phyloP scores from a whole-genome alignment of 805 yeast species.

The Saccharomycopsis schoenii region DNA sequence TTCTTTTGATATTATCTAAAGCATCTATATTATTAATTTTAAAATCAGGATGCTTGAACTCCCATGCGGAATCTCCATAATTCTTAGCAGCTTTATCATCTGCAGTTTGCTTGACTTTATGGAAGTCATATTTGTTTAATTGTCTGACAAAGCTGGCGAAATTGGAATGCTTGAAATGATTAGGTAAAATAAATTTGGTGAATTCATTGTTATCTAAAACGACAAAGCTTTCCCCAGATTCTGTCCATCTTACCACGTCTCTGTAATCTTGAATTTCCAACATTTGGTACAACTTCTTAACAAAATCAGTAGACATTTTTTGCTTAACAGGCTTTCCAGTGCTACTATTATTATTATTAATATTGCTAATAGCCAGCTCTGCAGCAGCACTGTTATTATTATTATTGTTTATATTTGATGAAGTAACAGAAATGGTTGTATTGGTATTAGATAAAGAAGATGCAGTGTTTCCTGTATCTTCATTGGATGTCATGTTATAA shows the following conservation, averaged over 20 bases:
- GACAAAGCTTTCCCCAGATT: constrained; percentile 75
- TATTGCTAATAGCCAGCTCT: background rate
- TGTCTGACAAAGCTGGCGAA: constrained; percentile 94
- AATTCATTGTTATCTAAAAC: constrained; percentile 86
- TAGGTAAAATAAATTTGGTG: constrained; percentile 79
- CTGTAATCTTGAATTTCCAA: constrained; percentile 71
- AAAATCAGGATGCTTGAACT: constrained; percentile 87
- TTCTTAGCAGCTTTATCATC: constrained; percentile 43
- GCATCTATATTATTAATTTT: constrained; percentile 65
- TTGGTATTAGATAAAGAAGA: background rate
- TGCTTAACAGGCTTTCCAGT: background rate
- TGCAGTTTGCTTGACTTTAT: constrained; percentile 72
- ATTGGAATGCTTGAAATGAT: constrained; percentile 89
- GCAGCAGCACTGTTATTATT: background rate
- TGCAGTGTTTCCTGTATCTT: background rate
- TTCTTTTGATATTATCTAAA: constrained; percentile 78
- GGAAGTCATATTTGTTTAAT: constrained; percentile 93
- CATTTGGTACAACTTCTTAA: constrained; percentile 72
- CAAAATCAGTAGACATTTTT: constrained; percentile 55
- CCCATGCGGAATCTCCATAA: constrained; percentile 83
- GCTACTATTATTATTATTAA: background rate
- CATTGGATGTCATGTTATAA: background rate
- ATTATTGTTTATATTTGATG: background rate
- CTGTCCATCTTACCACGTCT: constrained; percentile 78
- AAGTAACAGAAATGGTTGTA: background rate